Percentiles rank a stretch among this genome's conserved stretches.
phyloP scores from a whole-genome alignment of 2,329 filamentous ascomycete genomes.

The Xylariales sp. region DNA sequence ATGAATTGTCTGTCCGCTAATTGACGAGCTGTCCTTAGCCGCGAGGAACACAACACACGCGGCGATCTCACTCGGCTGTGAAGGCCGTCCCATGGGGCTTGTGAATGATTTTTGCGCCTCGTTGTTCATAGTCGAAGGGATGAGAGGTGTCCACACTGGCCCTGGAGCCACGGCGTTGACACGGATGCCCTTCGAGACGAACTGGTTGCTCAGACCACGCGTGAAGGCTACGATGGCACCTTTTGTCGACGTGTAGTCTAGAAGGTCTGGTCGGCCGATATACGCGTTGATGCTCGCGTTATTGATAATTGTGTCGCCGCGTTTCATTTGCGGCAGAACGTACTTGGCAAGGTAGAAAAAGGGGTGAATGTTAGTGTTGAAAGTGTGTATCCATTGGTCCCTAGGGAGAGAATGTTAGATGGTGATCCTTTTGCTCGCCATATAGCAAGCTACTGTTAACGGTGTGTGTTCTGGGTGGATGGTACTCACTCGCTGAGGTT shows the following conservation, averaged over 20 bases:
- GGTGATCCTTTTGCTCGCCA: conserved; percentile 31
- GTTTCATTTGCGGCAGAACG: conserved; percentile 76
- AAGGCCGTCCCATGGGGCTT: conserved; percentile 79
- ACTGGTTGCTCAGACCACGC: conserved; percentile 80
- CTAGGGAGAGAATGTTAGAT: conserved; percentile 50
- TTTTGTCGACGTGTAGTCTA: conserved; percentile 85
- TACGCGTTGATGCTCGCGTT: conserved; percentile 87
- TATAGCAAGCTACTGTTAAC: not conserved
- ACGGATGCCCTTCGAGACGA: conserved; percentile 74
- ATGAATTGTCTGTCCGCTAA: conserved; percentile 75
- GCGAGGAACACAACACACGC: conserved; percentile 86
- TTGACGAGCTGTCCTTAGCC: conserved; percentile 76
- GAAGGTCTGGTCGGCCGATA: conserved; percentile 80
- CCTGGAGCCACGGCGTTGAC: conserved; percentile 74
- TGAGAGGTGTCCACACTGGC: conserved; percentile 82
- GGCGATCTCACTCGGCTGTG: conserved; percentile 84
- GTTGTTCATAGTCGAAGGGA: conserved; percentile 77
- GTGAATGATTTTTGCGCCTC: conserved; percentile 78
- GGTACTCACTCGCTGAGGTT: conserved; percentile 73
- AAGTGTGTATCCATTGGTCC: conserved; percentile 83
- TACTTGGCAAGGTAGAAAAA: conserved; percentile 87
- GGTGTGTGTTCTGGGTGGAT: not conserved
- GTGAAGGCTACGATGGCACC: conserved; percentile 85
- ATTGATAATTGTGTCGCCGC: conserved; percentile 84
- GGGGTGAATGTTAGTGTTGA: conserved; percentile 85